Base-by-base conservation (phyloP, 2,329 filamentous ascomycete genomes). In the Cladosporium austrohemisphaericum region DNA sequence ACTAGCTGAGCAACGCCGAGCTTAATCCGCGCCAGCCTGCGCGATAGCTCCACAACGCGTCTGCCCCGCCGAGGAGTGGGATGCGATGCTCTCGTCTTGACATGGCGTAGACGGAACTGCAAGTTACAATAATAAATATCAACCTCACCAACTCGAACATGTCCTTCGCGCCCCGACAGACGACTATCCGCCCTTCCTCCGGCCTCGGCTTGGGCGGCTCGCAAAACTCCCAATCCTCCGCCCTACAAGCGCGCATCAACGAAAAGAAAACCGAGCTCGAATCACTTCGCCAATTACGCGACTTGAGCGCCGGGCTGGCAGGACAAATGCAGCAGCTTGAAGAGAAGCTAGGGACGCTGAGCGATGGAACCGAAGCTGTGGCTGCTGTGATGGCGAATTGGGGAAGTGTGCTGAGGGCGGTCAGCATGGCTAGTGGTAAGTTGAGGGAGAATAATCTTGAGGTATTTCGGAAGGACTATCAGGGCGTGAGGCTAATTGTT, bases 201-300 rank as follows among this genome's bases (percentile, higher is more conserved):
- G 53, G 63, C 60, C 60, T 70, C 58, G 22, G 75, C 44, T 26
- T 45, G 65, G 37, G 38, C 26, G 48, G 38, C 11, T 57, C 55
- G 9, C 51, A 55, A 10, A 55, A 53, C 49, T 51, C 54, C 11
- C 84, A 88, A 66, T 86, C 86, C 1, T 80, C 86, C 1, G 79
- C 81, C 20, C 74, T 93, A 13, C 71, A 86, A 45, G 81, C 85
- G 36, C 84, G 88, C 55, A 89, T 94, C 64, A 83, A 86, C 55
- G 88, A 93, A 71, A 94, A 94, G 75, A 89, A 86, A 68, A 81
- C 83, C 47, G 88, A 94, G 67, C 77, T 94, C 5, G 85, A 90
- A 59, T 87, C 83, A 60, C 74, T 93, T 51, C 85, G 81, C 63
- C 84, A 93, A 66, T 71, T 94, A 44, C 80, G 86, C 57, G 85